Base-by-base conservation (phyloP, 2,329 filamentous ascomycete species). In the Talaromyces sp. region DNA sequence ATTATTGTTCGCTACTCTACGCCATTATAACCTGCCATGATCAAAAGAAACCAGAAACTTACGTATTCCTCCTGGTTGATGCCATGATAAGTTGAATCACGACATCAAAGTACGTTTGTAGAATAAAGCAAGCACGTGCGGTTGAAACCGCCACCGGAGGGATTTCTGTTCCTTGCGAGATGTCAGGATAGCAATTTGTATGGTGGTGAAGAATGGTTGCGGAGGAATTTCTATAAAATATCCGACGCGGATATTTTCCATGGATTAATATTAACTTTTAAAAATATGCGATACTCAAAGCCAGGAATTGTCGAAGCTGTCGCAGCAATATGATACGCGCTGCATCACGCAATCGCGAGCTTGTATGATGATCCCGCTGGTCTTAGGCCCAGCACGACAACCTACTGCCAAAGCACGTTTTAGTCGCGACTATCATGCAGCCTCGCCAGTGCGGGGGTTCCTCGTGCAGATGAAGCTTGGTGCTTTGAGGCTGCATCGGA, bases 41-140 rank as follows among this genome's bases (percentile, higher is more conserved):
- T 25, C 7, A 30, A 53, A 30, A 53, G 11, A 56, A 55, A 25
- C 53, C 30, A 39, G 3, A 11, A 5, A 55, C 53, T 55, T 55
- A 36, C 53, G 54, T 27, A 13, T 11, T 25, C 49, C 33, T 17
- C 33, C 33, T 57, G 51, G 59, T 33, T 64, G 67, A 65, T 68
- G 65, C 62, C 62, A 70, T 69, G 65, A 69, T 69, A 65, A 64
- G 49, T 61, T 28, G 22, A 57, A 69, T 67, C 65, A 67, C 68
- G 66, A 67, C 68, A 69, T 68, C 47, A 13, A 58, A n/a, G 9
- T 13, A 33, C 15, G n/a, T 6, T 53, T 53, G 51, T 53, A 53
- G 25, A 53, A 53, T 30, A 53, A 53, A 25, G 39, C 19, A 27
- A 30, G 13, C 36, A 39, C 36, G 36, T 39, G 36, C 36, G 36